These are phyloP conservation scores for Colletotrichum caudatum DNA, from an alignment of 2,329 filamentous ascomycete species.

Conservation along the genomic window DNA sequence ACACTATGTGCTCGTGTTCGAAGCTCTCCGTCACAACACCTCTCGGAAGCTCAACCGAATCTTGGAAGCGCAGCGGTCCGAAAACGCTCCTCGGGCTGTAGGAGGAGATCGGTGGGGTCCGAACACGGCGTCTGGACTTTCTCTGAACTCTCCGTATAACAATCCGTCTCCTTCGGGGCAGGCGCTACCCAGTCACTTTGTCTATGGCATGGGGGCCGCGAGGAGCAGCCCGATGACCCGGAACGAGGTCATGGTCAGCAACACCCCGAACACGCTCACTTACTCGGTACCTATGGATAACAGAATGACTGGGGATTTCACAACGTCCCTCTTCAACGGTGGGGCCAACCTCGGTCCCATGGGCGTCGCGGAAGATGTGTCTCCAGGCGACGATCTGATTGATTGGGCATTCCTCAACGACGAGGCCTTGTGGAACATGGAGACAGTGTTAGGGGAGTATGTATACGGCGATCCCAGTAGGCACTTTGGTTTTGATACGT, in stretches of 20 bases:
- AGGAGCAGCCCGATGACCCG: neutral
- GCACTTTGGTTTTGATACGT: slow-evolving; percentile 13
- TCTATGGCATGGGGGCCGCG: neutral
- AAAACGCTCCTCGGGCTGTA: neutral
- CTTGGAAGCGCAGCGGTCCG: slow-evolving; percentile 13
- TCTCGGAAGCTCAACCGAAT: slow-evolving; percentile 25
- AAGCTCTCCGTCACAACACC: slow-evolving; percentile 46
- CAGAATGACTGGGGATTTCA: neutral
- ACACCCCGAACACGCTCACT: neutral
- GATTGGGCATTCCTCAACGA: slow-evolving; percentile 42
- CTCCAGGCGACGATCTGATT: slow-evolving; percentile 15
- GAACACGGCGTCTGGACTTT: neutral
- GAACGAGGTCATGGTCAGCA: neutral
- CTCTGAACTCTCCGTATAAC: neutral
- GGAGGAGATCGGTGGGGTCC: neutral
- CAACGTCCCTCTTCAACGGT: neutral
- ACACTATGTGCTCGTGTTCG: slow-evolving; percentile 47
- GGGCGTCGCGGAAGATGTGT: neutral
- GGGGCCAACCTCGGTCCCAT: slow-evolving; percentile 1
- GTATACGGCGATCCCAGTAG: slow-evolving; percentile 39
- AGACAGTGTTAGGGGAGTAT: slow-evolving; percentile 41
- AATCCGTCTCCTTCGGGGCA: neutral
- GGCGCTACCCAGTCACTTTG: neutral
- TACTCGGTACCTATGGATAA: neutral
- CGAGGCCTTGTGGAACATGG: slow-evolving; percentile 43